Conservation (phyloP, 2,329 filamentous ascomycete species). For the Hypoxylon sp. region DNA sequence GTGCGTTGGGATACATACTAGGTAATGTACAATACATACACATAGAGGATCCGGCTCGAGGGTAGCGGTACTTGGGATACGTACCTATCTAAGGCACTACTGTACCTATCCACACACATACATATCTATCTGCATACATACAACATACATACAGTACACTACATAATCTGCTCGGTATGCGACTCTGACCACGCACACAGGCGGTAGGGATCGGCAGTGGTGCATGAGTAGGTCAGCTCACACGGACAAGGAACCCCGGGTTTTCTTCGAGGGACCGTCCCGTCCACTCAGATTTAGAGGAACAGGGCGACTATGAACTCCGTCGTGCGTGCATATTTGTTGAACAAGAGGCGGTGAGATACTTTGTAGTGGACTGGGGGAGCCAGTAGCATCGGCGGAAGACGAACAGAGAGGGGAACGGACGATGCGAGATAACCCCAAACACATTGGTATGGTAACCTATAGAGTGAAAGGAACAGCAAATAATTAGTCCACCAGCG, state of each 20-base stretch:
- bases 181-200: slow-evolving; percentile 44
- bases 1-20: slow-evolving; percentile 27
- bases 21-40: slow-evolving; percentile 19
- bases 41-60: slow-evolving; percentile 26
- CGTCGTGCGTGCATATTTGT: slow-evolving; percentile 30
- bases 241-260: slow-evolving; percentile 42
- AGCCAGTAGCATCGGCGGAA: slow-evolving; percentile 26
- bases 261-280: slow-evolving; percentile 38
- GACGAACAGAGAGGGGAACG: not conserved
- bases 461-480: slow-evolving; percentile 23
- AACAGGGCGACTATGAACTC: slow-evolving; percentile 12
- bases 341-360: slow-evolving; percentile 44
- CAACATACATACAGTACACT: not conserved
- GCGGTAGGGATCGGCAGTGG: slow-evolving; percentile 47
- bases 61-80: slow-evolving; percentile 32
- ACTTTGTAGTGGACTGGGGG: slow-evolving; percentile 12
- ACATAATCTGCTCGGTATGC: slow-evolving; percentile 38
- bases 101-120: slow-evolving; percentile 16
- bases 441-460: slow-evolving; percentile 28
- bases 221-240: slow-evolving; percentile 46
- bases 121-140: slow-evolving; percentile 8
- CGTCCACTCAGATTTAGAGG: slow-evolving; percentile 36
- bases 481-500: slow-evolving; percentile 23
- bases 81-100: slow-evolving; percentile 18
- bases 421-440: slow-evolving; percentile 18